Evolutionary conservation across 2,329 filamentous ascomycete species (phyloP), one percentile per base, ranked within the genome.

Genomic region (Alternaria angustiovoidea): DNA sequence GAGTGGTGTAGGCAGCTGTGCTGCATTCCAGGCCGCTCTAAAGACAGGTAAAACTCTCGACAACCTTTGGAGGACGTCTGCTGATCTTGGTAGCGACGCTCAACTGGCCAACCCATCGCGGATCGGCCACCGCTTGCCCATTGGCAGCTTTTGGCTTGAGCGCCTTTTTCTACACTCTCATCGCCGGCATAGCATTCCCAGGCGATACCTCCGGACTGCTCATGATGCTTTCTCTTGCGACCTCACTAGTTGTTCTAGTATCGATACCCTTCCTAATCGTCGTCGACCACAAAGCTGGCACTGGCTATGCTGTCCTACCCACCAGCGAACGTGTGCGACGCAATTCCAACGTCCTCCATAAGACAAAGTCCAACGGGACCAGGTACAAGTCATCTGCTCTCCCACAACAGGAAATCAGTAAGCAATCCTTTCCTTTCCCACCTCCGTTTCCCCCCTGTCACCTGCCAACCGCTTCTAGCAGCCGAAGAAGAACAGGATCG

Each of bases 121-220:
- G 95, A 56, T 97, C 94, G 4, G 95, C 95, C 6, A 98, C 95
- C 6, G 94, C 94, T 1, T 95, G 98, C 70, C 94, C 95, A 6
- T 81, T 98, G 57, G 92, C 95, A 57, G 94, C 92, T 3, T 98
- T 98, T 75, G 95, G 95, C 3, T 81, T 99, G 58, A 97, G 94
- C 76, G 95, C 95, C 55, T 95, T 99, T 80, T 96, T 98, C 82
- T 99, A 97, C 81, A 94, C 95, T 0, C 85, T 89, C 2, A 80
- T 96, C 34, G 92, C 93, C 22, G 87, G 88, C 18, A 75, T 96
- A 47, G 82, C 92, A 41, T 94, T 97, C 74, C 91, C 92, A 2
- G 92, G 93, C 39, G 88, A 96, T 71, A 95, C 93, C 1, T 90
- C 90, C 56, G 86, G 87, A 39, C 94, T 97, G 69, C 84, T 99